A percentile compares a stretch with the other conserved stretches of the same genome.
These are phyloP conservation scores for Calcarisporium arbuscula DNA, from an alignment of 2,329 filamentous ascomycete genomes.

Conservation along the genomic window DNA sequence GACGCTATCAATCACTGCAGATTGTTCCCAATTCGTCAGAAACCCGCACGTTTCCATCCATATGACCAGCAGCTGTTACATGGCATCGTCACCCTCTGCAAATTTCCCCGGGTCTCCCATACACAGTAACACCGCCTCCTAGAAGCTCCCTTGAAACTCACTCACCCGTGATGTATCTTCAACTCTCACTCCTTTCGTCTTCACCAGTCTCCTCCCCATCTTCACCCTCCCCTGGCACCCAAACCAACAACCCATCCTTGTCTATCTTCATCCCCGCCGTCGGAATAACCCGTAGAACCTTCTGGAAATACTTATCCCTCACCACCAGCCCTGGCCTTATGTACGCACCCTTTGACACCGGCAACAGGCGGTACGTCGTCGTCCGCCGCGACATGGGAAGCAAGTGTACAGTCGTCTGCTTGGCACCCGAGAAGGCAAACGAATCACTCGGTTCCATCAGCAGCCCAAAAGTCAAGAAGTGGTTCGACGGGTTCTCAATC, in stretches of 20 bases:
- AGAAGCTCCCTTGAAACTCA: too few relatives aligned
- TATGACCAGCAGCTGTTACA: too few relatives aligned
- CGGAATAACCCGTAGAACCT: conserved; percentile 73
- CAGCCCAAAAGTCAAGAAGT: conserved; percentile 89
- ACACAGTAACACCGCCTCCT: too few relatives aligned
- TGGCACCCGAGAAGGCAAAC: conserved; percentile 88
- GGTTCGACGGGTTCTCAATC: conserved; percentile 89
- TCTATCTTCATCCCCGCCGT: conserved; percentile 65
- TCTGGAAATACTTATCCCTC: conserved; percentile 88
- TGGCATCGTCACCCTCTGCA: too few relatives aligned
- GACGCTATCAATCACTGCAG: too few relatives aligned
- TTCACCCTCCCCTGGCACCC: conserved; percentile 38
- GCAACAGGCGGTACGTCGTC: conserved; percentile 68
- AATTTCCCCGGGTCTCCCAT: too few relatives aligned
- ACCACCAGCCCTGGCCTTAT: conserved; percentile 69
- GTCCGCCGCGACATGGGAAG: conserved; percentile 73
- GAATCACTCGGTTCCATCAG: conserved; percentile 88
- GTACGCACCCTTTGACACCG: conserved; percentile 60
- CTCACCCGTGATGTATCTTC: too few relatives aligned
- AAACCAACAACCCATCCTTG: conserved; percentile 58
- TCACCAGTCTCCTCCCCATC: conserved; percentile 6
- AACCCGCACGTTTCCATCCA: too few relatives aligned
- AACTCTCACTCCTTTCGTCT: not conserved
- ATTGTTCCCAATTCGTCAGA: too few relatives aligned
- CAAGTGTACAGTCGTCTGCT: conserved; percentile 72